Evolutionary conservation across 371 early-diverging fungal species (phyloP), one percentile per base, ranked within the genome.

Genomic region (Smittium mucronatum): DNA sequence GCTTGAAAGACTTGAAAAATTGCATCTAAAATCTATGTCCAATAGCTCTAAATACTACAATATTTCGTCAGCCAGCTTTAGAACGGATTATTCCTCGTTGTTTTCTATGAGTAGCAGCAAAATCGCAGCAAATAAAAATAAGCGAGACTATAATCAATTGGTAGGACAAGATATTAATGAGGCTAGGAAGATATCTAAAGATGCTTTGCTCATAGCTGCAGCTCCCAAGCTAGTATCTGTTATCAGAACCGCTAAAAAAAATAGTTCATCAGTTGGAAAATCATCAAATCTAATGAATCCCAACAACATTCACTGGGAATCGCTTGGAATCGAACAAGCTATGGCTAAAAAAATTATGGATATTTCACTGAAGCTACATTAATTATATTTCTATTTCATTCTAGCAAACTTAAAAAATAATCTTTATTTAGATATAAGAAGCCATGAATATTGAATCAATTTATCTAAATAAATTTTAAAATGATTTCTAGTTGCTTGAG

Each of bases 271-370:
- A 47, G 11, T 47, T 47, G 5, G 11, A 21, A 11, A 5, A 21
- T 47, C 47, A 5, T 21, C 21, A 11, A 47, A 21, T 47, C 47
- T 47, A 47, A 47, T 47, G 33, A 33, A 61, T n/a, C 63, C 63
- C 5, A 61, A 36, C 34, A 64, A 64, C 31, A 5, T 25, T 11
- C 30, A 64, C 26, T 64, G 64, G 64, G 5, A 64, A 64, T 64
- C 30, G 64, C 16, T 29, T 5, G 64, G 30, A 64, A 26, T 25
- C 30, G 64, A 64, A 26, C 15, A 36, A 25, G 64, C 64, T 36
- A 21, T 64, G 34, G 64, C 36, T 2, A 33, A 31, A 31, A 64
- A 31, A 64, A 33, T 33, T 30, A 28, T 64, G 5, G 64, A 64
- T 26, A 28, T 64, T 15, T 64, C 64, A 61, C 29, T 30, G 11